phyloP scores from a whole-genome alignment of 192 early-diverging fungal genomes.

The Umbelopsis sp. region DNA sequence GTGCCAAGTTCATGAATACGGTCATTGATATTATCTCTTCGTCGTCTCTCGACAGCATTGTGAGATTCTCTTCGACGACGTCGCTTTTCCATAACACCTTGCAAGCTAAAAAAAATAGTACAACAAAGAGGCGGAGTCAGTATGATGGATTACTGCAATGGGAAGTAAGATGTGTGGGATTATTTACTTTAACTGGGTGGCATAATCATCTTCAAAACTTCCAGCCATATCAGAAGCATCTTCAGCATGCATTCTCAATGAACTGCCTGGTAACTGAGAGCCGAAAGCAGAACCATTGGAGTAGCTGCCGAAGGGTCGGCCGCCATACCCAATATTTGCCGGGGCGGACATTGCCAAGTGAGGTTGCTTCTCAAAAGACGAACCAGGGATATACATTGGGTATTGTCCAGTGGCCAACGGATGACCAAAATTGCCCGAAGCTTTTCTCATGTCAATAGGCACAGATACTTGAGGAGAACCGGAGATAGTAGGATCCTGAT shows the following conservation, averaged over 20 bases:
- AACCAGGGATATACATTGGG: slow-evolving; percentile 17
- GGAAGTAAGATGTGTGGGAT: too few relatives aligned
- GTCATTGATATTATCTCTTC: slow-evolving; percentile 98
- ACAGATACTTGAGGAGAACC: slow-evolving; percentile 13
- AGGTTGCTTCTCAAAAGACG: slow-evolving; percentile 6
- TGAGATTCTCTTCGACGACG: slow-evolving; percentile 93
- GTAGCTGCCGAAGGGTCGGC: slow-evolving; percentile 40
- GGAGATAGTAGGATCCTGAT: neutral
- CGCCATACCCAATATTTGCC: slow-evolving; percentile 29
- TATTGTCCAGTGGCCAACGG: neutral
- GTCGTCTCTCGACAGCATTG: slow-evolving; percentile 95
- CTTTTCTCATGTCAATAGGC: slow-evolving; percentile 12
- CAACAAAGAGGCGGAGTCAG: neutral
- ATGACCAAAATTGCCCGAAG: slow-evolving; percentile 13
- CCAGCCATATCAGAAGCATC: slow-evolving; percentile 6
- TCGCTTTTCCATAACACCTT: slow-evolving; percentile 75
- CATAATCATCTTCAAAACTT: slow-evolving; percentile 41
- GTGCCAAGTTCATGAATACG: slow-evolving; percentile 91
- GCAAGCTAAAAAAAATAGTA: slow-evolving; percentile 36
- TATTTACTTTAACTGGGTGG: slow-evolving; percentile 41
- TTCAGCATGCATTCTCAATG: slow-evolving; percentile 10
- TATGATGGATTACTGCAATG: too few relatives aligned
- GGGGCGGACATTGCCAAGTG: slow-evolving; percentile 30
- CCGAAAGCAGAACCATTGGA: slow-evolving; percentile 46
- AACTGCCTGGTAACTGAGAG: slow-evolving; percentile 33